Evolutionary conservation across 2,329 filamentous ascomycete species (phyloP), one percentile per base, ranked within the genome.

Genomic region (Fusarium armeniacum): DNA sequence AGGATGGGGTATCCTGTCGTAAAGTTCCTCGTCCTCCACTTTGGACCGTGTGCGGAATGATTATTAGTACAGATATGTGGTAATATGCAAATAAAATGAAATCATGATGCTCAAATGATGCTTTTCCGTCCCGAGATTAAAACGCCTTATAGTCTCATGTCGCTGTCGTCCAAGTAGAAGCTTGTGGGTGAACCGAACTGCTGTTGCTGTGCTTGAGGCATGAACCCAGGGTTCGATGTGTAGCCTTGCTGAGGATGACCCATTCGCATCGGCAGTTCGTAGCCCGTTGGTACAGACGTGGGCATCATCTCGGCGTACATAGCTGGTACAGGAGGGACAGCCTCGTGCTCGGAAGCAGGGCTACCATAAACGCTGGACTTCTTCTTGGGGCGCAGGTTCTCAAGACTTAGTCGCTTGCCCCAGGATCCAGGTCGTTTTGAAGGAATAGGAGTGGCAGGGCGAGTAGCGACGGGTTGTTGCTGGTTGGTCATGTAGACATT

Each of bases 381-480:
- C 74, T 80, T 81, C 67, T 75, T 75, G 6, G 80, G 78, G 10
- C 79, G 77, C 26, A 81, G 62, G 60, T 76, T 78, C 63, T 81
- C 80, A 65, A 81, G 78, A 68, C 77, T 79, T 24, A 79, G 72
- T 32, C 79, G 71, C 51, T 79, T 78, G 16, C 77, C 77, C 80
- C 80, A 81, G 6, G 79, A 81, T 28, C 76, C 79, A 24, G 80
- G 79, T 57, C 80, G 76, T 63, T 81, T 81, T 57, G 79, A 75
- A 3, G 80, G 79, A 16, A 78, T 77, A 9, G 80, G 80, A 22
- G 80, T 81, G 7, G 78, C 80, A 8, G 80, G 80, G 8, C 80
- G 78, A 32, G 71, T 65, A 22, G 75, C 71, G 3, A 75, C 75
- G 4, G 76, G 69, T 28, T 68, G 41, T 57, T 68, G 65, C 41